These are phyloP conservation scores for Endocarpon pusillum DNA, from an alignment of 495 filamentous ascomycete species.

Conservation along the genomic window DNA sequence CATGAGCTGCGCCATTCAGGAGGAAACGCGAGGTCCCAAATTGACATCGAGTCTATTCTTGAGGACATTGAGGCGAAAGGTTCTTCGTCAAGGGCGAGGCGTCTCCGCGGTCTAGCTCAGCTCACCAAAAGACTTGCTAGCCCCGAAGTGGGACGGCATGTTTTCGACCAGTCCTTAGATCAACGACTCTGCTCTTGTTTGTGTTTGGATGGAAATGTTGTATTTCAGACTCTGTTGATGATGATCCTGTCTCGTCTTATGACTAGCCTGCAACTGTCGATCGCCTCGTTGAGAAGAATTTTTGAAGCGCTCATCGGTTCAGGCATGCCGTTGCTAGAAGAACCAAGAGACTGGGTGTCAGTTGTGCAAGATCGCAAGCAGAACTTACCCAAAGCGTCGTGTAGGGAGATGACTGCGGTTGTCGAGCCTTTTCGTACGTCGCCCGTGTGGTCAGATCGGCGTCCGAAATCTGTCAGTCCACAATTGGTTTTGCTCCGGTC, in stretches of 20 bases:
- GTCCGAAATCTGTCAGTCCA: slow-evolving; percentile 36
- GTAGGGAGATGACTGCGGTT: slow-evolving; percentile 33
- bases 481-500: slow-evolving; percentile 45
- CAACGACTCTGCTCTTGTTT: slow-evolving; percentile 37
- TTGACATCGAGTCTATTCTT: slow-evolving; percentile 65
- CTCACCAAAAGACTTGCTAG: slow-evolving; percentile 58
- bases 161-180: slow-evolving; percentile 59
- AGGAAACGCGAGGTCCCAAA: slow-evolving; percentile 61
- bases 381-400: slow-evolving; percentile 52
- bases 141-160: slow-evolving; percentile 45
- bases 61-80: slow-evolving; percentile 56
- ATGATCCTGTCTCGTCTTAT: not conserved
- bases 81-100: slow-evolving; percentile 28
- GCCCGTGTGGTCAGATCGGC: slow-evolving; percentile 37
- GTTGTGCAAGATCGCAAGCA: slow-evolving; percentile 42
- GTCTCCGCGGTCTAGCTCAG: slow-evolving; percentile 39
- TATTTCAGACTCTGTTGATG: not conserved
- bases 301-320: slow-evolving; percentile 29
- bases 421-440: slow-evolving; percentile 29
- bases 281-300: not conserved
- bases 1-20: slow-evolving; percentile 83
- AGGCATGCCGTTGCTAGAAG: slow-evolving; percentile 34
- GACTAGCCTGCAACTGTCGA: not conserved
- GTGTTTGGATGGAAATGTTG: not conserved
- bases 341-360: slow-evolving; percentile 30